Percentiles rank a stretch among this genome's conserved stretches.
These are phyloP conservation scores for Actinomucor elegans DNA, from an alignment of 371 early-diverging fungal genomes.

Conservation along the genomic window DNA sequence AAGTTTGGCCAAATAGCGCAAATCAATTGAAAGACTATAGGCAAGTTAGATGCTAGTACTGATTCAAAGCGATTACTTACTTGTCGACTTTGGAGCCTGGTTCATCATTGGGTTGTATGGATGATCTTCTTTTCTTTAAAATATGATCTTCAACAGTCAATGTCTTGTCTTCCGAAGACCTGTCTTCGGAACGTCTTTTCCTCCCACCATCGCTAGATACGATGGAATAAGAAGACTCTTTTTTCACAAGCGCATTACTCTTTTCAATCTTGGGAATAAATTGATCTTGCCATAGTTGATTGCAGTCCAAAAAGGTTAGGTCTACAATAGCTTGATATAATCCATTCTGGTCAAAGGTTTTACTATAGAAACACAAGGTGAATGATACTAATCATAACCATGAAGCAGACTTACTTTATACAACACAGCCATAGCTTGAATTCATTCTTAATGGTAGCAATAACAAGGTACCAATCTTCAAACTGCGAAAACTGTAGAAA, in stretches of 20 bases:
- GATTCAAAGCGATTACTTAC: too few relatives aligned
- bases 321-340: slow-evolving; percentile 39
- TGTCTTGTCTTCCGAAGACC: background rate
- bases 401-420: slow-evolving; percentile 37
- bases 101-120: background rate
- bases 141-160: background rate
- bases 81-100: slow-evolving; percentile 21
- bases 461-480: slow-evolving; percentile 50
- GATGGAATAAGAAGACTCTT: too few relatives aligned
- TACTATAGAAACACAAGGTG: slow-evolving; percentile 22
- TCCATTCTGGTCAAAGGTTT: slow-evolving; percentile 36
- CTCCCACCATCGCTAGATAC: too few relatives aligned
- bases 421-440: slow-evolving; percentile 49
- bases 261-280: slow-evolving; percentile 15
- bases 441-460: slow-evolving; percentile 42
- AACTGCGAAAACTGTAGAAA: slow-evolving; percentile 52
- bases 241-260: too few relatives aligned
- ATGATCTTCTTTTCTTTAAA: slow-evolving; percentile 1
- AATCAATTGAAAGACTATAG: slow-evolving; percentile 38
- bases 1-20: slow-evolving; percentile 47
- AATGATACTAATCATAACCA: background rate
- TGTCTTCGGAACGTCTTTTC: background rate
- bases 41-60: background rate
- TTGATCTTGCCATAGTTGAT: slow-evolving; percentile 40
- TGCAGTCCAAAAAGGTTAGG: slow-evolving; percentile 36